phyloP scores from a whole-genome alignment of 2,329 filamentous ascomycete species.

The Chaetomium olivaceum region DNA sequence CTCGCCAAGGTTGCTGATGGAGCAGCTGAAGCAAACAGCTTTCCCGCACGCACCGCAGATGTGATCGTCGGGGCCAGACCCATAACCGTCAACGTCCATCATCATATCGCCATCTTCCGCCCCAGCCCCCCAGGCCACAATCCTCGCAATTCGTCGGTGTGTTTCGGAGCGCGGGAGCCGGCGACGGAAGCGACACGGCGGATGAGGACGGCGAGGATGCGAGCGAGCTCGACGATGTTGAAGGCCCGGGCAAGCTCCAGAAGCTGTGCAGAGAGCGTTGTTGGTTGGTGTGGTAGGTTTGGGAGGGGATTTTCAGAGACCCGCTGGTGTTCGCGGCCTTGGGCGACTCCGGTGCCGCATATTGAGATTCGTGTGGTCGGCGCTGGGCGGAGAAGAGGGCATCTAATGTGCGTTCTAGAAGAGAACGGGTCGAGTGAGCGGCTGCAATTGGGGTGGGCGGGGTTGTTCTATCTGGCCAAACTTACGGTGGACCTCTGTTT shows the following conservation, averaged over 20 bases:
- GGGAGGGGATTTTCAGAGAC: conserved; percentile 24
- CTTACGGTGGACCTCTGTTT: conserved; percentile 57
- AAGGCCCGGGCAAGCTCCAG: conserved; percentile 52
- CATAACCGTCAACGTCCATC: conserved; percentile 43
- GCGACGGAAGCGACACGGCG: conserved; percentile 19
- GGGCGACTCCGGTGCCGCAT: conserved; percentile 25
- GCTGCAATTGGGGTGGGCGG: neutral
- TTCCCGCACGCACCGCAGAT: conserved; percentile 55
- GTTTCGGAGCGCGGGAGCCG: neutral
- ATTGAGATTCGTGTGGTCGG: conserved; percentile 30
- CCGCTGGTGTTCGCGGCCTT: conserved; percentile 25
- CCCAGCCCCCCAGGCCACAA: conserved; percentile 42
- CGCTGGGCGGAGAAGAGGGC: conserved; percentile 60
- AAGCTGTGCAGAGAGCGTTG: conserved; percentile 62
- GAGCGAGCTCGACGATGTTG: conserved; percentile 38
- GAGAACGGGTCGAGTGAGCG: conserved; percentile 25
- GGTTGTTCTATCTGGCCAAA: conserved; percentile 25
- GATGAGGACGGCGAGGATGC: conserved; percentile 33
- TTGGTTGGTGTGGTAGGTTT: conserved; percentile 15
- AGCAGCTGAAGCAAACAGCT: conserved; percentile 60
- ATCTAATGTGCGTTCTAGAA: conserved; percentile 56
- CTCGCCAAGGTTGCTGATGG: conserved; percentile 58
- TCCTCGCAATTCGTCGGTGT: conserved; percentile 53
- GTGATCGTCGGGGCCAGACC: conserved; percentile 33
- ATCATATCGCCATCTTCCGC: conserved; percentile 39